Evolutionary conservation across 768 basidiomycete species (phyloP).

Genomic region (Agrocybe pediades): DNA sequence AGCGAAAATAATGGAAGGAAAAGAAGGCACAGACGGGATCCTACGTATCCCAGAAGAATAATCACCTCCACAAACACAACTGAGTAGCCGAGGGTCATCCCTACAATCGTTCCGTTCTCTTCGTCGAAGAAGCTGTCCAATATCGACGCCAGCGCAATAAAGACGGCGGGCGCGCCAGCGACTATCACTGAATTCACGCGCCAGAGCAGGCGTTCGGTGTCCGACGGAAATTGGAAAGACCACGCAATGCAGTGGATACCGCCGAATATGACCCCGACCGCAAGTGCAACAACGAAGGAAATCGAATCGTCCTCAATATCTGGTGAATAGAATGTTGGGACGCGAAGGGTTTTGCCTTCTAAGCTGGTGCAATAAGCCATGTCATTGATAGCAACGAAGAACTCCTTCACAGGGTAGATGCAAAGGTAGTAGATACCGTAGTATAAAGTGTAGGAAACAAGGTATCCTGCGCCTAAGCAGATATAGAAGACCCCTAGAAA

Average conservation of each 20-base stretch:
- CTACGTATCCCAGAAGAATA: not conserved
- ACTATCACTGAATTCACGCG: not conserved
- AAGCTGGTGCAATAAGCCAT: conserved; percentile 1
- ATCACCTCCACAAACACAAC: not conserved
- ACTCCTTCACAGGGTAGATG: not conserved
- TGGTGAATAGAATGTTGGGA: conserved; percentile 10
- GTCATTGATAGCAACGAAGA: conserved; percentile 6
- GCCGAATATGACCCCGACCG: conserved; percentile 16
- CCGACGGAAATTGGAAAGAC: not conserved
- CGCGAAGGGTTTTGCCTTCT: not conserved
- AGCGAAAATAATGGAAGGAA: not conserved
- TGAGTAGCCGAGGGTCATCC: not conserved
- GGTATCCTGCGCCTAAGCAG: no score
- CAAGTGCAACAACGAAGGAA: not conserved
- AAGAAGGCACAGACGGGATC: not conserved
- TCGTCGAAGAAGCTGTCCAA: not conserved
- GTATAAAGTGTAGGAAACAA: not conserved
- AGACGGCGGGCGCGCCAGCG: not conserved
- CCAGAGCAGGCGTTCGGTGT: not conserved
- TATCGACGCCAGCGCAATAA: not conserved
- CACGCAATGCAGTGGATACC: not conserved
- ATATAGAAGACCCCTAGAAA: not conserved
- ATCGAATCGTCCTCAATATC: not conserved
- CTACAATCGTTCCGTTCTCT: not conserved
- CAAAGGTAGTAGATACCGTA: not conserved